A percentile compares a stretch with the other conserved stretches of the same genome.
These are phyloP conservation scores for Fusarium ramigenum DNA, from an alignment of 2,329 filamentous ascomycete species.

Conservation along the genomic window DNA sequence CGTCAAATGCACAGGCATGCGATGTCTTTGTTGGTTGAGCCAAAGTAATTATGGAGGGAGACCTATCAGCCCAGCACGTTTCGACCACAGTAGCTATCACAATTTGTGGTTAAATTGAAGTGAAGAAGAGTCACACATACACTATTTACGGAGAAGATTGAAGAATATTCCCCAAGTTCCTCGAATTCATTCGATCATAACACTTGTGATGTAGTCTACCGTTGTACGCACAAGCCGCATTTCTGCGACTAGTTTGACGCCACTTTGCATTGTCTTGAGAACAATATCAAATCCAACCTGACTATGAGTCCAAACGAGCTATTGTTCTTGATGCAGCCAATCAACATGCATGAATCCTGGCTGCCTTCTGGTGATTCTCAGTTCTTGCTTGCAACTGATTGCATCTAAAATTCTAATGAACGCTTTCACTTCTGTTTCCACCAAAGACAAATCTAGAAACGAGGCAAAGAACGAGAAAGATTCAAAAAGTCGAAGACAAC, in stretches of 20 bases:
- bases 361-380: neutral
- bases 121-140: accelerated
- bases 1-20: neutral
- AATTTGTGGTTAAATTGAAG: accelerated
- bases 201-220: neutral
- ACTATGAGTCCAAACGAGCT: accelerated
- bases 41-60: accelerated
- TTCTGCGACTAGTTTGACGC: neutral
- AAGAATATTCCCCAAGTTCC: too few relatives aligned
- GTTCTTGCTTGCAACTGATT: neutral
- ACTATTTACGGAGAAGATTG: accelerated
- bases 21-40: neutral
- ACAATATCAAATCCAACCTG: neutral
- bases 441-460: accelerated
- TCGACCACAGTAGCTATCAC: accelerated
- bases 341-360: accelerated
- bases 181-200: neutral
- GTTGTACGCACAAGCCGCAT: neutral
- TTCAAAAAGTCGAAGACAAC: accelerated
- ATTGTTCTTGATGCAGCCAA: neutral
- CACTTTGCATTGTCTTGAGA: constrained; percentile 9
- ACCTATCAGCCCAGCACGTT: accelerated
- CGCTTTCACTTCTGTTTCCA: neutral
- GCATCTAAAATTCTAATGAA: neutral
- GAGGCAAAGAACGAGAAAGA: accelerated